Base-by-base conservation (phyloP, 192 early-diverging fungal species). In the Fimicolochytrium jonesii region DNA sequence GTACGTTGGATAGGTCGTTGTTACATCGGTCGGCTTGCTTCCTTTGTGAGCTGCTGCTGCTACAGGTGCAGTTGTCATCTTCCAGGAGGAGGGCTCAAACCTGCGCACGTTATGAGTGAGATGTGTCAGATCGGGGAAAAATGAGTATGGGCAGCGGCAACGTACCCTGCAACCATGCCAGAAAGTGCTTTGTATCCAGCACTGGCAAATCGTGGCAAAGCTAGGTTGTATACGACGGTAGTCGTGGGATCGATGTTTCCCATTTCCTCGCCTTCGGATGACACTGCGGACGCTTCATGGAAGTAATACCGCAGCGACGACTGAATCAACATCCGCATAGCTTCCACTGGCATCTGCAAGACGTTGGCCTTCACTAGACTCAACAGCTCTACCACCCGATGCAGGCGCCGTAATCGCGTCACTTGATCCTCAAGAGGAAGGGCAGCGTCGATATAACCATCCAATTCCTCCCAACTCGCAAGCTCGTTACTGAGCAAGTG, bases 381-480 rank as follows among this genome's bases (percentile, higher is more conserved):
- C 42, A 18, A 67, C 4, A 74, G 52, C 52, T 74, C 72, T 0
- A 72, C 23, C 6, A 72, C 51, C 22, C 70, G 59, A 41, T 60
- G 64, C 29, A 74, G 47, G 22, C 44, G 23, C 9, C 41, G 48
- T 10, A 72, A 49, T 2, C 59, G 42, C 3, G 26, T 11, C 6
- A 74, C 57, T 61, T 74, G 72, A 1, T 68, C 48, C 13, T 72
- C 50, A 10, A 74, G 30, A 22, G 52, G 61, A 10, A 66, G 64
- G 7, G 63, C 13, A 6, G 61, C 47, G 49, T 74, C 64, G 23
- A 74, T 30, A 5, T 60, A 34, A 41, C 28, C 23, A 13, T 57
- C 56, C n/a, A 65, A 20, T 31, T 49, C 26, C 28, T 65, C 53
- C 35, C 53, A 50, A 7, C 20, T 35, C 3, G 36, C 61, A 9